Conservation (phyloP, 768 basidiomycete species). For the Trametes maxima region DNA sequence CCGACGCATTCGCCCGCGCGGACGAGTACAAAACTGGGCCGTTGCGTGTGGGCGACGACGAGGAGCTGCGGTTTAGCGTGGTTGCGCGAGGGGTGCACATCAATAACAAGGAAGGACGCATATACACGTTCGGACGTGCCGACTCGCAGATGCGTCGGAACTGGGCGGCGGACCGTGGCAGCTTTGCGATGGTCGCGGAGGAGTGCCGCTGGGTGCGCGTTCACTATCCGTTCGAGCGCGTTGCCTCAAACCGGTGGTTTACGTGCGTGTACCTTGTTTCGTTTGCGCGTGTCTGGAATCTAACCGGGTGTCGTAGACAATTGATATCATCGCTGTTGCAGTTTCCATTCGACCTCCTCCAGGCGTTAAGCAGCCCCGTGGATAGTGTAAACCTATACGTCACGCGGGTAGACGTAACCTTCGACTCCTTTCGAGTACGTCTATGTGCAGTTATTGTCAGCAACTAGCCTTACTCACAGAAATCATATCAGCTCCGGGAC, state of each 20-base stretch:
- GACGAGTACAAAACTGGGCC: constrained; percentile 10
- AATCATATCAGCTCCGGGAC: constrained; percentile 36
- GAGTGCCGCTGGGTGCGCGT: constrained; percentile 41
- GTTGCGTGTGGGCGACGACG: constrained; percentile 18
- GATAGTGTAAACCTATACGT: constrained; percentile 39
- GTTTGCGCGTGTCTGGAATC: background rate
- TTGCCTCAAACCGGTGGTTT: constrained; percentile 14
- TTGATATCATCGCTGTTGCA: constrained; percentile 28
- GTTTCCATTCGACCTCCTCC: constrained; percentile 36
- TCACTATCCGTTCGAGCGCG: constrained; percentile 29
- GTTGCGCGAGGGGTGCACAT: constrained; percentile 41
- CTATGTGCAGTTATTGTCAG: background rate
- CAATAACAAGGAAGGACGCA: constrained; percentile 35
- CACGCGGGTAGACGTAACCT: constrained; percentile 42
- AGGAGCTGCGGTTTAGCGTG: constrained; percentile 38
- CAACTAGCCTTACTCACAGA: background rate
- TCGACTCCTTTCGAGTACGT: constrained; percentile 42
- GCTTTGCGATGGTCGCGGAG: constrained; percentile 43
- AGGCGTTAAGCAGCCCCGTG: constrained; percentile 36
- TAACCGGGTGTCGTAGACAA: constrained; percentile 17
- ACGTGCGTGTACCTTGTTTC: constrained; percentile 10
- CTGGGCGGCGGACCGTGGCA: constrained; percentile 41
- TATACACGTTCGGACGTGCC: constrained; percentile 44
- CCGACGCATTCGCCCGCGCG: background rate
- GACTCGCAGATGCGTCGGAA: constrained; percentile 43